These are phyloP conservation scores for Cercospora nicotianae DNA, from an alignment of 2,329 filamentous ascomycete species.

Conservation along the genomic window DNA sequence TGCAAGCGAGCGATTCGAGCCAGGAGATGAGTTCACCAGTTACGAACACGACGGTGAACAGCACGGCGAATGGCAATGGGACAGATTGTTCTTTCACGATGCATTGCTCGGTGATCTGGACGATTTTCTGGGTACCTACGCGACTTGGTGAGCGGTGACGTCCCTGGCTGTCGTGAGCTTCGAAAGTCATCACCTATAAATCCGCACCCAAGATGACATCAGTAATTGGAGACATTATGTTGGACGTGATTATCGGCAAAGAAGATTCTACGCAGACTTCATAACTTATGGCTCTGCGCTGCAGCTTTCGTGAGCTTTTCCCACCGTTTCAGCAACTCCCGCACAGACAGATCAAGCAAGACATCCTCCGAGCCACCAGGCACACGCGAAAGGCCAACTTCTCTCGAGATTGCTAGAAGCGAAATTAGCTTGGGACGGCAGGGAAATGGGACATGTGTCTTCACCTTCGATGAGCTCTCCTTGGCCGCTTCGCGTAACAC, in stretches of 20 bases:
- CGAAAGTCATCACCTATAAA: not conserved
- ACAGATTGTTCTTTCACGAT: not conserved
- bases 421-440: not conserved
- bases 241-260: not conserved
- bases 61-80: not conserved
- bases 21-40: not conserved
- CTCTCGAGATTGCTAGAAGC: not conserved
- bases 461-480: slow-evolving; percentile 1
- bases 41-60: not conserved
- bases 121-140: not conserved
- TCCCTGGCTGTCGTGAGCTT: not conserved
- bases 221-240: no score
- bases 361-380: not conserved
- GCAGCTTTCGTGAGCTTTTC: not conserved
- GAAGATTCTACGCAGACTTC: not conserved
- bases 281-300: not conserved
- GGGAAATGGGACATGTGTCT: not conserved
- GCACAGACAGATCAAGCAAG: not conserved
- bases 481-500: not conserved
- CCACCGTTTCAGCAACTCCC: not conserved
- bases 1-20: not conserved
- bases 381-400: not conserved
- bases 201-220: not conserved
- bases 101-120: not conserved
- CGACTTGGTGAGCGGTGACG: not conserved